These are phyloP conservation scores for Ustilaginoidea virens DNA, from an alignment of 2,329 filamentous ascomycete genomes.

Conservation along the genomic window DNA sequence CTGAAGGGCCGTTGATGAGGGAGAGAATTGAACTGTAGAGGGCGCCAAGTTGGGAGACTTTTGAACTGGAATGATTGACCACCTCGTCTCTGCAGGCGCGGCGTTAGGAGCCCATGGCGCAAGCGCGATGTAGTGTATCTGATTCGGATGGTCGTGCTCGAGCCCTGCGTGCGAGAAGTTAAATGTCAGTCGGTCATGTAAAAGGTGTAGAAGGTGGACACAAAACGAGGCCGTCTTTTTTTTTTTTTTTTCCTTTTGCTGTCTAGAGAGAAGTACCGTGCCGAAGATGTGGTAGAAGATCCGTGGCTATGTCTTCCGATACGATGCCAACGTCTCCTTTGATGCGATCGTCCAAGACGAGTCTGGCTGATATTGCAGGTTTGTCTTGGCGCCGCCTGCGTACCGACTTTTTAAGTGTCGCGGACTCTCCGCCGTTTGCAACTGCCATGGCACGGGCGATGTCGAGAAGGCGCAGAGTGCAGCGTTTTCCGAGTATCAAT, in stretches of 20 bases:
- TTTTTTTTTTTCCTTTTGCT: too few species aligned
- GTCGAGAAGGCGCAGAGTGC: neutral
- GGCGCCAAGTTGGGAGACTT: conserved; percentile 50
- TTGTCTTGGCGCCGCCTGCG: conserved; percentile 50
- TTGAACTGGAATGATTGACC: conserved; percentile 72
- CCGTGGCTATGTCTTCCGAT: conserved; percentile 70
- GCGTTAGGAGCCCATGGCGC: conserved; percentile 54
- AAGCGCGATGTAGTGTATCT: conserved; percentile 51
- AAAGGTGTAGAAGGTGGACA: too few species aligned
- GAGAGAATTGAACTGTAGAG: conserved; percentile 67
- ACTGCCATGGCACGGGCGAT: conserved; percentile 12
- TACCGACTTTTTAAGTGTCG: conserved; percentile 23
- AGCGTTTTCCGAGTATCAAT: neutral
- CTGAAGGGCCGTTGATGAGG: conserved; percentile 58
- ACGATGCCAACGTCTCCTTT: conserved; percentile 75
- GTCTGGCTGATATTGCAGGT: conserved; percentile 59
- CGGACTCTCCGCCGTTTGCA: conserved; percentile 11
- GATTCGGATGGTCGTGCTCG: conserved; percentile 20
- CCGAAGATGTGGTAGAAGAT: conserved; percentile 55
- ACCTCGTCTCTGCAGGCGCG: conserved; percentile 47
- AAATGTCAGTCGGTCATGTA: neutral
- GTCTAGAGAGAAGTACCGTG: conserved; percentile 6
- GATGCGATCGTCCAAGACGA: conserved; percentile 74
- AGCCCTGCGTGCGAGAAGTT: conserved; percentile 8
- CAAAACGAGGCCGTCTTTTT: too few species aligned